These are phyloP conservation scores for Albatrellus sp. DNA, from an alignment of 1,284 basidiomycete species.

Conservation along the genomic window DNA sequence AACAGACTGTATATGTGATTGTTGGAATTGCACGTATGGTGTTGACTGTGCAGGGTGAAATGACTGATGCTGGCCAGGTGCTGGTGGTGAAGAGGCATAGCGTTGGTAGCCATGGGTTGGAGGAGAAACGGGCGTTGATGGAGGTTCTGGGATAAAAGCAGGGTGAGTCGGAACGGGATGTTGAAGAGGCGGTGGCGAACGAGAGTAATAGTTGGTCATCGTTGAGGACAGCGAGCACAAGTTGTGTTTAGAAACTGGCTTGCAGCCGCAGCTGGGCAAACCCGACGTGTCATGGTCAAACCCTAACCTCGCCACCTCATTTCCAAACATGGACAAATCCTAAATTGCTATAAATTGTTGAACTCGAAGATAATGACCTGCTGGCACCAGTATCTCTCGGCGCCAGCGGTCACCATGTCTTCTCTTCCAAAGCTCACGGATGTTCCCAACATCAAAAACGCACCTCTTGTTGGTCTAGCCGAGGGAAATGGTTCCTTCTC, in stretches of 20 bases:
- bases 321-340: not conserved
- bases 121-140: conserved; percentile 65
- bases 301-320: not conserved
- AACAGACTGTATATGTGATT: conserved; percentile 14
- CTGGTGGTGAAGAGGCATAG: conserved; percentile 48
- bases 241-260: not conserved
- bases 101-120: conserved; percentile 72
- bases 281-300: not conserved
- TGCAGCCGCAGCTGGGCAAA: not conserved
- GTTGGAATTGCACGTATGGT: conserved; percentile 20
- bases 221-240: not conserved
- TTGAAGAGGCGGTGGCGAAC: conserved; percentile 72
- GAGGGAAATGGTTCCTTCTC: conserved; percentile 82
- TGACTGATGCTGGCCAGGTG: conserved; percentile 17
- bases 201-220: conserved; percentile 33
- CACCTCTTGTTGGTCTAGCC: conserved; percentile 70
- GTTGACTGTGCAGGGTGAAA: conserved; percentile 15
- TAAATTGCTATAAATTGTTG: not conserved
- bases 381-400: not conserved
- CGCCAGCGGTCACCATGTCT: conserved; percentile 22
- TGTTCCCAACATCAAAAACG: conserved; percentile 68
- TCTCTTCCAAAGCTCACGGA: conserved; percentile 43
- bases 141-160: conserved; percentile 81
- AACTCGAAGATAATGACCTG: not conserved
- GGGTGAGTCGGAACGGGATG: conserved; percentile 88